Percentiles rank a stretch among this genome's conserved stretches.
phyloP scores from a whole-genome alignment of 208 protist genomes.

The Zelonia costaricensis region DNA sequence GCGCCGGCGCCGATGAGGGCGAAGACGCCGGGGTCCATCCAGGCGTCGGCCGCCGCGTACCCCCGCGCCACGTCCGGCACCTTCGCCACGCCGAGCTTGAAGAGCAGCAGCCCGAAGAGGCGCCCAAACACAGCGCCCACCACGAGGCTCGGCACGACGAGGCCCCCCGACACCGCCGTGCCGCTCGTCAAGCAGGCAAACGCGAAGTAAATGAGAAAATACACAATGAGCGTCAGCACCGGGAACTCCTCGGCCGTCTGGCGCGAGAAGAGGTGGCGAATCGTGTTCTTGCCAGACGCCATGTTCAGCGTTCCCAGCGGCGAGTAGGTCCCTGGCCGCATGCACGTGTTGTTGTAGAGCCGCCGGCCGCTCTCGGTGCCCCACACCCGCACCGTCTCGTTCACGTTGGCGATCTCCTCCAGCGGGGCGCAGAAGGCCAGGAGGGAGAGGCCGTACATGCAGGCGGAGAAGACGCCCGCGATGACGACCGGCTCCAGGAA shows the following conservation, averaged over 20 bases:
- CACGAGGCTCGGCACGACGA: slow-evolving; percentile 91
- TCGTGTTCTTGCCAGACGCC: slow-evolving; percentile 84
- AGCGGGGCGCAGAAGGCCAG: slow-evolving; percentile 43
- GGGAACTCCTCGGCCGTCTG: slow-evolving; percentile 82
- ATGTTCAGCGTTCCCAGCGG: slow-evolving; percentile 84
- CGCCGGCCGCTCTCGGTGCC: slow-evolving; percentile 58
- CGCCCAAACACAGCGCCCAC: slow-evolving; percentile 89
- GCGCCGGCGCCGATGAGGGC: slow-evolving; percentile 93
- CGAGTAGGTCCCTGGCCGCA: slow-evolving; percentile 49
- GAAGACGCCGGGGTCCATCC: slow-evolving; percentile 92
- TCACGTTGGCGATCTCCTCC: slow-evolving; percentile 32
- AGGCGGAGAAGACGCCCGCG: slow-evolving; percentile 45
- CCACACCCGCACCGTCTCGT: slow-evolving; percentile 58
- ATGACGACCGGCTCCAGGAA: slow-evolving; percentile 78
- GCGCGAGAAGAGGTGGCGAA: slow-evolving; percentile 88
- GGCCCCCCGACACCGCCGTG: slow-evolving; percentile 80
- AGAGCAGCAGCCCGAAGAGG: slow-evolving; percentile 79
- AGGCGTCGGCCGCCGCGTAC: slow-evolving; percentile 60
- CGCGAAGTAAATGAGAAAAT: slow-evolving; percentile 81
- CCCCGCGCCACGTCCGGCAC: slow-evolving; percentile 32
- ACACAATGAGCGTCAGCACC: slow-evolving; percentile 59
- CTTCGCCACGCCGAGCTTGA: slow-evolving; percentile 38
- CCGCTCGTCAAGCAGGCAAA: slow-evolving; percentile 79
- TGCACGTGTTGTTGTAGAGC: slow-evolving; percentile 79
- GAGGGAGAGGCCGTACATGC: slow-evolving; percentile 59